phyloP scores from a whole-genome alignment of 1,284 basidiomycete genomes.

The Coriolopsis trogii region DNA sequence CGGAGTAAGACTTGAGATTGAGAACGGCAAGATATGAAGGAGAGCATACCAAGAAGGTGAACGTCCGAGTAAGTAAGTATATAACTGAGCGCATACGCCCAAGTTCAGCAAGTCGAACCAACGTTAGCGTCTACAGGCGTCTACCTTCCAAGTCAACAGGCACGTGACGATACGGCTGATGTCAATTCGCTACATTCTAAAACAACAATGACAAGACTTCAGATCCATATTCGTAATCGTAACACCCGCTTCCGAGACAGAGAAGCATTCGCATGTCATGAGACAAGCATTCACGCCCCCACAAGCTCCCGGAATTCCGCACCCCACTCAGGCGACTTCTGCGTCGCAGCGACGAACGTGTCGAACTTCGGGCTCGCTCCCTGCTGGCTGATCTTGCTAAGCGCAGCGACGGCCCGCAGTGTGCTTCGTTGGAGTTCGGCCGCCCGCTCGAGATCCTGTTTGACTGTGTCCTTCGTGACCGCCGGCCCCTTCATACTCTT shows the following conservation, averaged over 20 bases:
- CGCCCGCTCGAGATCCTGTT: conserved; percentile 95
- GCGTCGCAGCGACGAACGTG: conserved; percentile 70
- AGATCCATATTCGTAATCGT: not conserved
- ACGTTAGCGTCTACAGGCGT: no score
- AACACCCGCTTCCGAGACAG: not conserved
- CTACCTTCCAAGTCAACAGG: no score
- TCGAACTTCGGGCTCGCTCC: conserved; percentile 77
- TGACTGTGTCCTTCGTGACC: conserved; percentile 92
- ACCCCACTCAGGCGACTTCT: conserved; percentile 65
- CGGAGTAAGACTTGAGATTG: no score
- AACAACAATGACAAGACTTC: no score
- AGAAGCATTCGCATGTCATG: not conserved
- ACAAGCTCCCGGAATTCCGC: conserved; percentile 67
- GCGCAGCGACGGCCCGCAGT: conserved; percentile 82
- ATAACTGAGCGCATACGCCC: no score
- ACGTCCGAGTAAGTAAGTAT: no score
- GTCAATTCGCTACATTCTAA: no score
- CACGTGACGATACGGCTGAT: no score
- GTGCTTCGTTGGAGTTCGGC: conserved; percentile 91
- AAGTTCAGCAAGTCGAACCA: no score
- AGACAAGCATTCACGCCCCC: conserved; percentile 26
- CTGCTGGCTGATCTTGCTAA: conserved; percentile 68
- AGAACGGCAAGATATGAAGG: no score
- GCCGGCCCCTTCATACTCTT: conserved; percentile 91
- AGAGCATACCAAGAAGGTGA: no score